phyloP scores from a whole-genome alignment of 345 rosid species.

The Camelina hispida region DNA sequence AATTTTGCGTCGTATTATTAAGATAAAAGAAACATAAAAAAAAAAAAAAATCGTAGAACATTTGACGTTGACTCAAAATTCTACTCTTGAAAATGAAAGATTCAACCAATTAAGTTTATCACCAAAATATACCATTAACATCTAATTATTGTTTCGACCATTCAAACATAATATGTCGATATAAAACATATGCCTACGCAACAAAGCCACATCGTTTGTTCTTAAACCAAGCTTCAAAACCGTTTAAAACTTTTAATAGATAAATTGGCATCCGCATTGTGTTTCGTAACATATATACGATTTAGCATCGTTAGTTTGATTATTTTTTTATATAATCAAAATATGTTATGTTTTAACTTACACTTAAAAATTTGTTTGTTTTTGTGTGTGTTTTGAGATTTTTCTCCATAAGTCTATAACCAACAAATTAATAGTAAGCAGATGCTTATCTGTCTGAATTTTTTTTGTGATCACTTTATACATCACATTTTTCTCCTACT shows the following conservation, averaged over 20 bases:
- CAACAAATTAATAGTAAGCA: neutral
- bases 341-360: neutral
- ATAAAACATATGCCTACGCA: no score
- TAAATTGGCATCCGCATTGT: no score
- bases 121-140: neutral
- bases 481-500: neutral
- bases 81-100: neutral
- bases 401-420: neutral
- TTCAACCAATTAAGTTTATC: neutral
- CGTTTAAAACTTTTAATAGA: neutral
- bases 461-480: neutral
- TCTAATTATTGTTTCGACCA: neutral
- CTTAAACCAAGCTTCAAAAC: neutral
- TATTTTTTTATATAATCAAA: neutral
- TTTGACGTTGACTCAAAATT: neutral
- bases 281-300: neutral
- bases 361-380: neutral
- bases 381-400: neutral
- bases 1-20: neutral
- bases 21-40: neutral
- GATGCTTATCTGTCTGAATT: neutral
- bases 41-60: no score
- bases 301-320: neutral
- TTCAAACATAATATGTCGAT: neutral
- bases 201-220: neutral